Conservation (phyloP, 306 rosid species). For the Medicago ruthenica region DNA sequence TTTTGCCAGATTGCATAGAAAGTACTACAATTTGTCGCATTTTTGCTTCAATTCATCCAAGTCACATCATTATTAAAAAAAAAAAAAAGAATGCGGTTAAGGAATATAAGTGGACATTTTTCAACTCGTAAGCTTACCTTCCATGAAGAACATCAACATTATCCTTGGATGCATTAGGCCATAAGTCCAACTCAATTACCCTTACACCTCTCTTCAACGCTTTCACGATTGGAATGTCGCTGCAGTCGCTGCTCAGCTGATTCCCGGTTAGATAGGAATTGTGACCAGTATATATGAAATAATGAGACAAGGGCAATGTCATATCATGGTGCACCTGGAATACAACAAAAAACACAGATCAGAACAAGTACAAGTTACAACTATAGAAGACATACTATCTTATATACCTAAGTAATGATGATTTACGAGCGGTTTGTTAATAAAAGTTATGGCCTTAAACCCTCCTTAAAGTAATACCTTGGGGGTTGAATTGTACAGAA, state of each 20-base stretch:
- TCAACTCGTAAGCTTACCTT: conserved; percentile 50
- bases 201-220: conserved; percentile 88
- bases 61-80: no score
- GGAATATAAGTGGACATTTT: neutral
- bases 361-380: conserved; percentile 24
- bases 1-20: no score
- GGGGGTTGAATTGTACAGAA: neutral
- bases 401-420: no score
- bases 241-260: conserved; percentile 97
- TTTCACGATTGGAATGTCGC: conserved; percentile 77
- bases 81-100: neutral
- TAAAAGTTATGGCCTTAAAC: no score
- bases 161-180: conserved; percentile 92
- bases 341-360: conserved; percentile 39
- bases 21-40: no score
- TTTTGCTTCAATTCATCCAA: no score
- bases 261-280: conserved; percentile 96
- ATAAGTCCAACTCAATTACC: conserved; percentile 92
- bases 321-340: conserved; percentile 88
- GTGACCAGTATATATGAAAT: conserved; percentile 92
- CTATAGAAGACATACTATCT: neutral
- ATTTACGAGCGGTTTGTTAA: no score
- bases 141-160: conserved; percentile 94
- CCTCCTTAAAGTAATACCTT: no score
- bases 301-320: conserved; percentile 89